Evolutionary conservation across 208 protist species (phyloP).

Genomic region (Vickermania spadyakhi): DNA sequence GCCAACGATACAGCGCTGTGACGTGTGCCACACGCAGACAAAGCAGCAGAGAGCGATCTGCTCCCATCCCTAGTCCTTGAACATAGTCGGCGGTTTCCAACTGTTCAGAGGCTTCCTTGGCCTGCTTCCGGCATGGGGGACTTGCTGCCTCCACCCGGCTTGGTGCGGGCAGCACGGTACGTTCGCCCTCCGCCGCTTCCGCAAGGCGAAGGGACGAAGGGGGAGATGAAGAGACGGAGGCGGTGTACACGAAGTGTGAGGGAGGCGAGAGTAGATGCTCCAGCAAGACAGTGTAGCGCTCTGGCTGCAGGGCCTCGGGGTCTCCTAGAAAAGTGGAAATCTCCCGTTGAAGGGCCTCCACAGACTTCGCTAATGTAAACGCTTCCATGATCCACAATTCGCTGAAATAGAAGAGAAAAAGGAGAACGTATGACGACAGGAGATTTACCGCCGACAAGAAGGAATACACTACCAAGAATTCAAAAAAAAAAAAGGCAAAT

Average conservation of each 20-base stretch:
- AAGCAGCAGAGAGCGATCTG: neutral
- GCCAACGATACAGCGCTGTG: neutral
- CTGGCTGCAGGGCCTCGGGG: neutral
- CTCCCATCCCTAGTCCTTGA: too few relatives aligned
- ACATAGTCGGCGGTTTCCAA: too few relatives aligned
- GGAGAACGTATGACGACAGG: conserved; percentile 1
- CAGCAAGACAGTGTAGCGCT: neutral
- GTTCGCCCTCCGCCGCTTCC: too few relatives aligned
- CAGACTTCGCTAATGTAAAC: neutral
- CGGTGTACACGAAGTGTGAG: neutral
- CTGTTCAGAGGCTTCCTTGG: too few relatives aligned
- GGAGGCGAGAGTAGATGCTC: neutral
- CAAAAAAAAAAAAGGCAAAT: conserved; percentile 9
- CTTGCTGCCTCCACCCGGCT: too few relatives aligned
- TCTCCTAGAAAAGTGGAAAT: neutral
- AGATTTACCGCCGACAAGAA: conserved; percentile 6
- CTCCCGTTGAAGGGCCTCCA: neutral
- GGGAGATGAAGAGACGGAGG: too few relatives aligned
- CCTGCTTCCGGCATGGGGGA: too few relatives aligned
- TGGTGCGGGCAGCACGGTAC: too few relatives aligned
- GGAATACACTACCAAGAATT: too few relatives aligned
- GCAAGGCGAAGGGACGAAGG: too few relatives aligned
- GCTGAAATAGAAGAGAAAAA: conserved; percentile 3
- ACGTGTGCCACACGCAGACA: neutral
- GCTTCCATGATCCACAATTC: neutral